Evolutionary conservation across 495 filamentous ascomycete species (phyloP).

Genomic region (Penicillium goetzii): DNA sequence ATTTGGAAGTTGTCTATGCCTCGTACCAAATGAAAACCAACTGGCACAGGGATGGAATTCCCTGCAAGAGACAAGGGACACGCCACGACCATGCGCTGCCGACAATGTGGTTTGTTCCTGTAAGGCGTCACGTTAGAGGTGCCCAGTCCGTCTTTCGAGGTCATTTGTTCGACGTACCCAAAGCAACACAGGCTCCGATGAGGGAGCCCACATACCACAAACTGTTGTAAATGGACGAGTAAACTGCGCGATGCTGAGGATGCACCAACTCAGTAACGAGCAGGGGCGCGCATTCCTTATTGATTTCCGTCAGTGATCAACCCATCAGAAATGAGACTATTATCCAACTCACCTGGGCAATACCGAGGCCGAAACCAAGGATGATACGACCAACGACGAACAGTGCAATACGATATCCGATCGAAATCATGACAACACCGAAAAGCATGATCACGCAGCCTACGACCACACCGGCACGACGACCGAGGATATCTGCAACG

Average conservation of each 20-base stretch:
- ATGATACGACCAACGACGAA: conserved; percentile 59
- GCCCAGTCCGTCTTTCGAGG: conserved; percentile 34
- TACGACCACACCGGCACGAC: conserved; percentile 62
- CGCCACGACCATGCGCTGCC: conserved; percentile 54
- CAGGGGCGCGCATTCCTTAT: conserved; percentile 63
- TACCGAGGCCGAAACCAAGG: conserved; percentile 64
- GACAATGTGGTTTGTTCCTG: conserved; percentile 41
- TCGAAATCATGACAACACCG: conserved; percentile 63
- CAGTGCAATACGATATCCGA: conserved; percentile 54
- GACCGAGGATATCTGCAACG: conserved; percentile 63
- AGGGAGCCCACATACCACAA: conserved; percentile 57
- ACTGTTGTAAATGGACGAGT: conserved; percentile 68
- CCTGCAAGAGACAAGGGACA: conserved; percentile 49
- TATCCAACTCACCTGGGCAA: conserved; percentile 47
- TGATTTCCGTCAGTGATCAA: background rate
- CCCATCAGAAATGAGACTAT: background rate
- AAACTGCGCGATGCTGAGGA: conserved; percentile 66
- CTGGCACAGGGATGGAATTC: conserved; percentile 44
- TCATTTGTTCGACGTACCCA: conserved; percentile 25
- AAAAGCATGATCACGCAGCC: conserved; percentile 71
- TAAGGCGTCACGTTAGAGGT: conserved; percentile 43
- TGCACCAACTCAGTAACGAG: conserved; percentile 67
- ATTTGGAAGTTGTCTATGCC: background rate
- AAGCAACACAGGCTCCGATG: conserved; percentile 31
- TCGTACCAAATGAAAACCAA: conserved; percentile 41